phyloP scores from a whole-genome alignment of 2,329 filamentous ascomycete species.

The Chaetothyriales sp. region DNA sequence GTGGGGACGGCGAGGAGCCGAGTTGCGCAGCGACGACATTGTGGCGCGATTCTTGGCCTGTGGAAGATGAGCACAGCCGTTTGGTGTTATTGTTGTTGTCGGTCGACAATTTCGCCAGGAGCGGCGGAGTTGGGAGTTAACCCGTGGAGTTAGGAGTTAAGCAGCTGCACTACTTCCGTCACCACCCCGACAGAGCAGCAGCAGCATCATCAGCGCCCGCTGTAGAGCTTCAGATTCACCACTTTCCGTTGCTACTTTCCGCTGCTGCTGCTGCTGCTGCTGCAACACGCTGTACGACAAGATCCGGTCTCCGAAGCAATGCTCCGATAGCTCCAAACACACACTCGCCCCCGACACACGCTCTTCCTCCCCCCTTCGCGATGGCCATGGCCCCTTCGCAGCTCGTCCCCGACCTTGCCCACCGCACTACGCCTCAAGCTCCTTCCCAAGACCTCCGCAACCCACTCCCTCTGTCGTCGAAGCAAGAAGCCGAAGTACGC shows the following conservation, averaged over 20 bases:
- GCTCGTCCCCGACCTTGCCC: slow-evolving; percentile 5
- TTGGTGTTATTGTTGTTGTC: too few species aligned
- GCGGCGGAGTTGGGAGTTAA: slow-evolving; percentile 1
- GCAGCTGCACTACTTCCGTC: too few species aligned
- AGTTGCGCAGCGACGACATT: slow-evolving; percentile 48
- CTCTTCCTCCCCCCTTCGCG: not conserved
- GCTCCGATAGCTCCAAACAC: not conserved
- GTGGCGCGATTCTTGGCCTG: slow-evolving; percentile 11
- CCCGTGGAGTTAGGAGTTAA: not conserved
- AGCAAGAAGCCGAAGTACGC: slow-evolving; percentile 69
- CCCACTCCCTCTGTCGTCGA: slow-evolving; percentile 67
- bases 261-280: not conserved
- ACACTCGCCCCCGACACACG: not conserved
- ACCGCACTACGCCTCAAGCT: slow-evolving; percentile 1
- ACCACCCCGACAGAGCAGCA: too few species aligned
- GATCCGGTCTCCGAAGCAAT: not conserved
- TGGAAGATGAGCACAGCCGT: too few species aligned
- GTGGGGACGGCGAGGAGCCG: slow-evolving; percentile 69
- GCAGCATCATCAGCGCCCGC: too few species aligned
- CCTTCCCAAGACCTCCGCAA: slow-evolving; percentile 41
- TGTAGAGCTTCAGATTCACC: not conserved
- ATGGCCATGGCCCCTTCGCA: slow-evolving; percentile 13
- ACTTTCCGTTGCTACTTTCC: not conserved
- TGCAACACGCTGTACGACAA: not conserved
- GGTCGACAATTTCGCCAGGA: slow-evolving; percentile 3